Conservation (phyloP, 2,329 filamentous ascomycete species). For the Zymoseptoria crescenta region DNA sequence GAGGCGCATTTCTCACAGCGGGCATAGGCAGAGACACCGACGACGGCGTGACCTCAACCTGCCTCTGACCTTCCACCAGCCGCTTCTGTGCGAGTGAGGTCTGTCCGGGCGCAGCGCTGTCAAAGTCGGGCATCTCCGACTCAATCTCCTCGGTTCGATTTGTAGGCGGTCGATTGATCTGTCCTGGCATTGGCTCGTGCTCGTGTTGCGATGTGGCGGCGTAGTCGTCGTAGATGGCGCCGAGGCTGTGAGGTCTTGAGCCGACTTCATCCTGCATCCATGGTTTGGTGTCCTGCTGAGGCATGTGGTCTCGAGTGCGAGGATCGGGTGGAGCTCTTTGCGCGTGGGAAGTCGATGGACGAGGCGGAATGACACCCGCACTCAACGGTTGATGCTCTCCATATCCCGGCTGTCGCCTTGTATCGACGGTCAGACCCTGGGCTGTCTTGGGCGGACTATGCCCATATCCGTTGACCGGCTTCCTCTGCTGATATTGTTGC, state of each 20-base stretch:
- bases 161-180: conserved; percentile 10
- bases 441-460: conserved; percentile 2
- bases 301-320: conserved; percentile 1
- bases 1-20: conserved; percentile 1
- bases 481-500: conserved; percentile 9
- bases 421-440: conserved; percentile 10
- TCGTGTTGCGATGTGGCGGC: conserved; percentile 1
- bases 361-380: conserved; percentile 15
- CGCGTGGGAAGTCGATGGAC: conserved; percentile 13
- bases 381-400: conserved; percentile 12
- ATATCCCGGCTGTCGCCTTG: conserved; percentile 10
- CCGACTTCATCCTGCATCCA: conserved; percentile 7
- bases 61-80: background rate
- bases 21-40: background rate
- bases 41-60: background rate
- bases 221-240: conserved; percentile 17
- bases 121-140: conserved; percentile 57
- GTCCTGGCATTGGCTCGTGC: conserved; percentile 5
- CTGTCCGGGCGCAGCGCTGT: conserved; percentile 34
- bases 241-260: conserved; percentile 7
- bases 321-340: conserved; percentile 5
- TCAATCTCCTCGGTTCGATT: conserved; percentile 39
- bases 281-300: conserved; percentile 6
- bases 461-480: background rate
- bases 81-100: conserved; percentile 25